Percentiles rank a stretch among this genome's conserved stretches.
phyloP scores from a whole-genome alignment of 2,329 filamentous ascomycete genomes.

The Camptophora hylomeconis region DNA sequence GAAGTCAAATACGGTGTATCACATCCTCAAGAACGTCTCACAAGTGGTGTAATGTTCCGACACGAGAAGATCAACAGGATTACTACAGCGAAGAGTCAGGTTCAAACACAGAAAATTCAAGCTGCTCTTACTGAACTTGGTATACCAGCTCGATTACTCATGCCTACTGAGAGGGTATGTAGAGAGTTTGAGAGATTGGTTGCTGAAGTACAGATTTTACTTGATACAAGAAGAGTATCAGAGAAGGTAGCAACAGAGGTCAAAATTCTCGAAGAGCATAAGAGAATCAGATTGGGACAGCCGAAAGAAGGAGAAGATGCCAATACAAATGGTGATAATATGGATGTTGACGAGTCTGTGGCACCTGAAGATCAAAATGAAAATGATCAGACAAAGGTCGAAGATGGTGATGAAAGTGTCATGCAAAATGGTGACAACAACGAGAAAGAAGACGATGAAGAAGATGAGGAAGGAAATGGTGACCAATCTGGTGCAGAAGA shows the following conservation, averaged over 20 bases:
- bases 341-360: conserved; percentile 13
- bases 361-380: conserved; percentile 4
- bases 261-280: conserved; percentile 28
- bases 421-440: conserved; percentile 6
- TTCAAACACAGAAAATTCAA: conserved; percentile 35
- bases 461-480: conserved; percentile 7
- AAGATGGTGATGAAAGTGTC: conserved; percentile 7
- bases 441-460: conserved; percentile 8
- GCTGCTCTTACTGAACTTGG: conserved; percentile 34
- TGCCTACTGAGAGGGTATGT: conserved; percentile 37
- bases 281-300: conserved; percentile 14
- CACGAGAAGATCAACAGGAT: conserved; percentile 43
- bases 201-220: conserved; percentile 31
- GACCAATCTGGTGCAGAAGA: conserved; percentile 4
- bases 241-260: conserved; percentile 37
- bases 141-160: conserved; percentile 32
- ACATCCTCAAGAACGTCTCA: conserved; percentile 70
- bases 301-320: conserved; percentile 13
- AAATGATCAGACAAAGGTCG: conserved; percentile 4
- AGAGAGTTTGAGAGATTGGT: conserved; percentile 37
- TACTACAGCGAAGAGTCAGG: conserved; percentile 37
- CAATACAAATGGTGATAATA: conserved; percentile 8
- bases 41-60: conserved; percentile 78
- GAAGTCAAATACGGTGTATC: conserved; percentile 72
- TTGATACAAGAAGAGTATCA: conserved; percentile 34